Evolutionary conservation across 2,329 filamentous ascomycete genomes (phyloP).

Genomic region (Monosporascus sp.): DNA sequence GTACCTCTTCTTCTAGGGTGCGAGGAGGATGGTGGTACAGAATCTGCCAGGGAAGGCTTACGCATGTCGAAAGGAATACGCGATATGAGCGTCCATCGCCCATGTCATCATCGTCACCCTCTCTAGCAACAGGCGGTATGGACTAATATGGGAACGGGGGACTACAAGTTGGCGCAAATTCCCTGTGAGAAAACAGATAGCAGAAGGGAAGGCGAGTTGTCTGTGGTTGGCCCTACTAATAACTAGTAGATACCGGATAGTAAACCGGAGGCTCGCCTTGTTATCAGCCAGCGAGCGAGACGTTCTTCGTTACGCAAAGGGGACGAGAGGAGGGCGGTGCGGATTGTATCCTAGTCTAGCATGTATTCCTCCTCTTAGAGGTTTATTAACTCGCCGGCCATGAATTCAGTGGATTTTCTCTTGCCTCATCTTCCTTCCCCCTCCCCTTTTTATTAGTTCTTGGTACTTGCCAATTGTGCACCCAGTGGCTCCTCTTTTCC

Average conservation of each 20-base stretch:
- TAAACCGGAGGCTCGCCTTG: background rate
- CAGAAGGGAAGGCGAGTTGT: background rate
- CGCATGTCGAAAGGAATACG: background rate
- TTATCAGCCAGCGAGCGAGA: background rate
- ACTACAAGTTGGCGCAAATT: background rate
- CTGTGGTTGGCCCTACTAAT: background rate
- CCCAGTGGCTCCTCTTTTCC: too few species aligned
- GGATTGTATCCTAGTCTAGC: conserved; percentile 13
- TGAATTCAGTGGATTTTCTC: conserved; percentile 3
- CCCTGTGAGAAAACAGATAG: background rate
- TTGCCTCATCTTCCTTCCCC: too few species aligned
- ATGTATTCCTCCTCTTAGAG: conserved; percentile 17
- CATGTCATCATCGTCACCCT: background rate
- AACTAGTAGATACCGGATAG: background rate
- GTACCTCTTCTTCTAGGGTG: conserved; percentile 84
- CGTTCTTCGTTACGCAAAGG: background rate
- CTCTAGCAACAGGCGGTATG: background rate
- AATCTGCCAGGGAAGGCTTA: conserved; percentile 2
- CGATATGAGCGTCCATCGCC: too few species aligned
- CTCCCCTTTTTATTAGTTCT: background rate
- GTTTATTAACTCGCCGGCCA: background rate
- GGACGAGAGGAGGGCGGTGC: background rate
- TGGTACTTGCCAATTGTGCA: too few species aligned
- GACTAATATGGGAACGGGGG: background rate
- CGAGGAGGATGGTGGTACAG: conserved; percentile 7